Conservation (phyloP, 257 asterid genomes). For the Capsicum chinense region DNA sequence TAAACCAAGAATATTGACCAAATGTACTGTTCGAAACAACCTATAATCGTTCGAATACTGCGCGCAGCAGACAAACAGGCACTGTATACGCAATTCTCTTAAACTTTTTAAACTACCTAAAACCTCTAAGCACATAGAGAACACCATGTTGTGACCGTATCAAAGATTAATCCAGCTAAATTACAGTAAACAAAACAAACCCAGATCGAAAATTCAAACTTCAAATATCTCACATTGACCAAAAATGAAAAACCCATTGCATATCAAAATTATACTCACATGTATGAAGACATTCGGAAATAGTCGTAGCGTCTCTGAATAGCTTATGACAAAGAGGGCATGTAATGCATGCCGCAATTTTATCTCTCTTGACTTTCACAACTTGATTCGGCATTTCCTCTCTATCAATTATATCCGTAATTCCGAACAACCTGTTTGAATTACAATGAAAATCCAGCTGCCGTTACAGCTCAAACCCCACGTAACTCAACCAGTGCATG, state of each 20-base stretch:
- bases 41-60: neutral
- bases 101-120: neutral
- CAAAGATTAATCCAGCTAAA: neutral
- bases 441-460: neutral
- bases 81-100: neutral
- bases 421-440: neutral
- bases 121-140: neutral
- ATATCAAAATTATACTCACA: slow-evolving; percentile 51
- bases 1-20: neutral
- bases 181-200: slow-evolving; percentile 12
- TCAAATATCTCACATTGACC: neutral
- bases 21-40: neutral
- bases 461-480: slow-evolving; percentile 2
- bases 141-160: neutral
- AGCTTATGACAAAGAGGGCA: slow-evolving; percentile 92
- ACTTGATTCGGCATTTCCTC: slow-evolving; percentile 62
- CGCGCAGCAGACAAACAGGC: neutral
- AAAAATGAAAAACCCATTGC: neutral
- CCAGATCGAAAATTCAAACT: slow-evolving; percentile 26
- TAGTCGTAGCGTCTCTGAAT: slow-evolving; percentile 88
- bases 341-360: slow-evolving; percentile 93
- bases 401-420: neutral
- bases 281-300: slow-evolving; percentile 96
- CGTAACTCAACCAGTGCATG: slow-evolving; percentile 34
- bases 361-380: slow-evolving; percentile 74